These are phyloP conservation scores for Mycena maculata DNA, from an alignment of 768 basidiomycete species.

Conservation along the genomic window DNA sequence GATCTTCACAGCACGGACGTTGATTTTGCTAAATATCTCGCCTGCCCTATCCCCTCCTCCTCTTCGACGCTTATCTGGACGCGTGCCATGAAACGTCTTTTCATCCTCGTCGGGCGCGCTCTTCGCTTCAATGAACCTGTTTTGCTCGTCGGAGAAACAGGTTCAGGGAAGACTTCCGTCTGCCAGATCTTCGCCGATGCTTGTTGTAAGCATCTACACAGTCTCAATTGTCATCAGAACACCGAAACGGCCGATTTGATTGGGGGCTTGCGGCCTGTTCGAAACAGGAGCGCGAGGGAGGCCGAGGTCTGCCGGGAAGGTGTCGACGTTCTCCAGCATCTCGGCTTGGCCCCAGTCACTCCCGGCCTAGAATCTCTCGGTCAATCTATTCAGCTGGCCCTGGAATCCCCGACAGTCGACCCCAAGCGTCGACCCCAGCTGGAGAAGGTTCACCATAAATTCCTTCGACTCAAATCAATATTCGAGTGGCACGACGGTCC, in stretches of 20 bases:
- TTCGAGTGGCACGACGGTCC: constrained; percentile 99
- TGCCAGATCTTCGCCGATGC: constrained; percentile 89
- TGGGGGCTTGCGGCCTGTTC: constrained; percentile 89
- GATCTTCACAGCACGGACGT: constrained; percentile 55
- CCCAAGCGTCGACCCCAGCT: constrained; percentile 47
- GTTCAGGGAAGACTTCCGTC: constrained; percentile 96
- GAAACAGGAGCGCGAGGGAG: constrained; percentile 73
- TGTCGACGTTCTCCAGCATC: constrained; percentile 50
- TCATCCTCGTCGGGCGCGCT: constrained; percentile 85
- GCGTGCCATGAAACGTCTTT: constrained; percentile 89
- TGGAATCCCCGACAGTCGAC: constrained; percentile 47
- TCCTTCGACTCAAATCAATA: constrained; percentile 72
- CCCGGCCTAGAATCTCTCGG: constrained; percentile 41
- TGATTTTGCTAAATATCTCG: constrained; percentile 62
- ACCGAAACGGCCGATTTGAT: constrained; percentile 98
- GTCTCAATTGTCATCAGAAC: constrained; percentile 96
- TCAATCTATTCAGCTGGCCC: constrained; percentile 39
- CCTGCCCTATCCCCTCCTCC: constrained; percentile 58
- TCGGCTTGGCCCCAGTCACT: constrained; percentile 49
- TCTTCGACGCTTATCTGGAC: constrained; percentile 87
- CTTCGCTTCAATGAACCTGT: constrained; percentile 93
- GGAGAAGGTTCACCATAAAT: constrained; percentile 54
- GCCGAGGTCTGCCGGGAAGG: constrained; percentile 62
- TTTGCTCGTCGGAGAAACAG: constrained; percentile 95
- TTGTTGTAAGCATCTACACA: constrained; percentile 66